Conservation (phyloP, 1,139 yeast species). For the Arxiozyma slooffiae region DNA sequence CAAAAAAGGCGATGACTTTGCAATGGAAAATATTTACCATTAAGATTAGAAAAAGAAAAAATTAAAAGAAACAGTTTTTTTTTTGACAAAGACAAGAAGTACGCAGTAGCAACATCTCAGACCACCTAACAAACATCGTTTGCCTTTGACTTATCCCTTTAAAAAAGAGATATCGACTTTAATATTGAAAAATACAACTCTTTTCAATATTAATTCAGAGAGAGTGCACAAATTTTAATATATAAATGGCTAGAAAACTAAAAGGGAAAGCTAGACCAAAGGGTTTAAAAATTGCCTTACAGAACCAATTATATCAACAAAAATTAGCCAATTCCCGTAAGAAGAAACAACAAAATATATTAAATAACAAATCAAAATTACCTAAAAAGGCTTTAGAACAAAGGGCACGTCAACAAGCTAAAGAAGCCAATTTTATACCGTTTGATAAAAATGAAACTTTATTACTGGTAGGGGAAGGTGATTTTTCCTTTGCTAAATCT, state of each 20-base stretch:
- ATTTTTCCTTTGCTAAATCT: slow-evolving; percentile 71
- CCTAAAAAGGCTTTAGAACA: slow-evolving; percentile 22
- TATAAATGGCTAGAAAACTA: slow-evolving; percentile 26
- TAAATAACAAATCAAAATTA: slow-evolving; percentile 19
- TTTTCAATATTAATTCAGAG: too few species aligned
- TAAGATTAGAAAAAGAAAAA: not conserved
- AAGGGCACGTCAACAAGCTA: slow-evolving; percentile 18
- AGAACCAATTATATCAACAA: slow-evolving; percentile 26
- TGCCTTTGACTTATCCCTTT: not conserved
- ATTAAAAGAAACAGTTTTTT: too few species aligned
- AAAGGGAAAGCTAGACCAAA: slow-evolving; percentile 32
- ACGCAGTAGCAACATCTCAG: not conserved
- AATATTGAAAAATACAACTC: too few species aligned
- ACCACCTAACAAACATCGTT: not conserved
- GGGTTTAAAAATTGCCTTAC: slow-evolving; percentile 42
- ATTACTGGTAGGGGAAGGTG: slow-evolving; percentile 83
- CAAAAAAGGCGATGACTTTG: not conserved
- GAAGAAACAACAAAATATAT: slow-evolving; percentile 18
- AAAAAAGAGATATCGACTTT: too few species aligned
- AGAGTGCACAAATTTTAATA: not conserved
- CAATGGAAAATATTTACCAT: too few species aligned
- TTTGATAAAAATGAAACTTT: slow-evolving; percentile 45
- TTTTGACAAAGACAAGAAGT: too few species aligned
- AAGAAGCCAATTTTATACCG: slow-evolving; percentile 40
- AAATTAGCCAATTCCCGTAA: slow-evolving; percentile 10